phyloP scores from a whole-genome alignment of 2,329 filamentous ascomycete species.

The Akanthomyces muscarius region DNA sequence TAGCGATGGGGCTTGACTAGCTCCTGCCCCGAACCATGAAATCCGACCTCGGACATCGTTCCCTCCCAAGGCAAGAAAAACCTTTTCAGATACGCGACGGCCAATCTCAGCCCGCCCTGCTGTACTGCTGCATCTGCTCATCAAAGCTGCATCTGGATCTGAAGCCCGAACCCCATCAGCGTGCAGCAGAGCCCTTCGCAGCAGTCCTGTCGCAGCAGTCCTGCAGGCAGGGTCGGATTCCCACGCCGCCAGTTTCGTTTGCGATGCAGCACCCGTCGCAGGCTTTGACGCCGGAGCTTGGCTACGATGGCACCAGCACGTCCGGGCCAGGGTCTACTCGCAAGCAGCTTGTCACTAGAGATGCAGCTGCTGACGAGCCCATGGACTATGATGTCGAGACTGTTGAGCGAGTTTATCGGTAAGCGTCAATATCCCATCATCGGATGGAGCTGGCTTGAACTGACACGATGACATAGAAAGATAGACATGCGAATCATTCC shows the following conservation, averaged over 20 bases:
- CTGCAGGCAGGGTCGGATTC: not conserved
- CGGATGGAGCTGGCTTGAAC: not conserved
- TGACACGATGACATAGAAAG: constrained; percentile 34
- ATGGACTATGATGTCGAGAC: constrained; percentile 47
- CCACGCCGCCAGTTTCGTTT: not conserved
- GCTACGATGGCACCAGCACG: constrained; percentile 3
- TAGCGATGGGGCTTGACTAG: not conserved
- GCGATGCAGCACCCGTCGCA: constrained; percentile 4
- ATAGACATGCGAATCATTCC: constrained; percentile 58
- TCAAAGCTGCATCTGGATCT: not conserved
- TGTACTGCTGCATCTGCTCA: not conserved
- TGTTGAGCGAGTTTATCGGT: constrained; percentile 53
- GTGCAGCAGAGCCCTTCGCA: not conserved
- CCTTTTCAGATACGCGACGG: not conserved
- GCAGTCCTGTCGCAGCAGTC: not conserved
- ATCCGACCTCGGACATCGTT: constrained; percentile 10
- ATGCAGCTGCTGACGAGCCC: not conserved
- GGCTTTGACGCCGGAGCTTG: constrained; percentile 3
- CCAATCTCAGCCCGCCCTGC: not conserved
- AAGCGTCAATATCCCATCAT: constrained; percentile 1
- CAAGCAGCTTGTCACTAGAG: not conserved
- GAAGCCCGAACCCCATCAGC: too few species aligned
- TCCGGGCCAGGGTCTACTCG: not conserved
- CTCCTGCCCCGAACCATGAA: not conserved
- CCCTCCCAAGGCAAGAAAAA: not conserved